Evolutionary conservation across 331 rosid genomes (phyloP).

Genomic region (Acacia concinna): DNA sequence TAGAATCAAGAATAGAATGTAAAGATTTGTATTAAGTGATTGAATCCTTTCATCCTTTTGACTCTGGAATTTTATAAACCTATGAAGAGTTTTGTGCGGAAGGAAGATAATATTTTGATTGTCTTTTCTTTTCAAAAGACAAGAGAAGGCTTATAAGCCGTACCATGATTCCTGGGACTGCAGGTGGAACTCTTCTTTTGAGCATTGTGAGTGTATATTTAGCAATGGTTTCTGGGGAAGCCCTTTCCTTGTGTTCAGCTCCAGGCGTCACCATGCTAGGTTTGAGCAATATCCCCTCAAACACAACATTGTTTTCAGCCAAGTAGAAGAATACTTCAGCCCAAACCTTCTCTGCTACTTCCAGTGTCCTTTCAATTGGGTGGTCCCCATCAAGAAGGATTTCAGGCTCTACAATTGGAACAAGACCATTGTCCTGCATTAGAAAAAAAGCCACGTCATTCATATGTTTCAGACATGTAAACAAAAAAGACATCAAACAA

Average conservation of each 20-base stretch:
- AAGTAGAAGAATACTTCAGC: slow-evolving; percentile 90
- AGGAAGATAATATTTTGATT: not conserved
- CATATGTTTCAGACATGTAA: not conserved
- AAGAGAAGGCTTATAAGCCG: not conserved
- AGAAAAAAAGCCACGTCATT: slow-evolving; percentile 27
- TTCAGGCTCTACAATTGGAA: slow-evolving; percentile 97
- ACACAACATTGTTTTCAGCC: slow-evolving; percentile 85
- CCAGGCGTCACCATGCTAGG: slow-evolving; percentile 99
- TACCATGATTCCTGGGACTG: slow-evolving; percentile 99
- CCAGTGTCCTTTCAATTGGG: slow-evolving; percentile 90
- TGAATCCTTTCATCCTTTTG: not conserved
- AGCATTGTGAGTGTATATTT: slow-evolving; percentile 76
- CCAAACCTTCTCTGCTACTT: slow-evolving; percentile 99
- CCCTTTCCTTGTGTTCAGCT: slow-evolving; percentile 90
- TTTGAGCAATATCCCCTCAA: slow-evolving; percentile 97
- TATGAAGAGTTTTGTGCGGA: not conserved
- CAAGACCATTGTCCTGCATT: slow-evolving; percentile 89
- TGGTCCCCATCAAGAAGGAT: slow-evolving; percentile 98
- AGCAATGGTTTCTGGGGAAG: slow-evolving; percentile 90
- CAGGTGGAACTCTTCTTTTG: slow-evolving; percentile 97
- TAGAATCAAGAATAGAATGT: not conserved
- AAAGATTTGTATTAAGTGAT: not conserved
- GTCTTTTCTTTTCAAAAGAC: not conserved
- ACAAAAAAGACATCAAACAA: slow-evolving; percentile 14
- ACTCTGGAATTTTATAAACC: not conserved